These are phyloP conservation scores for Boletus eberwhitei DNA, from an alignment of 768 basidiomycete genomes.

Conservation along the genomic window DNA sequence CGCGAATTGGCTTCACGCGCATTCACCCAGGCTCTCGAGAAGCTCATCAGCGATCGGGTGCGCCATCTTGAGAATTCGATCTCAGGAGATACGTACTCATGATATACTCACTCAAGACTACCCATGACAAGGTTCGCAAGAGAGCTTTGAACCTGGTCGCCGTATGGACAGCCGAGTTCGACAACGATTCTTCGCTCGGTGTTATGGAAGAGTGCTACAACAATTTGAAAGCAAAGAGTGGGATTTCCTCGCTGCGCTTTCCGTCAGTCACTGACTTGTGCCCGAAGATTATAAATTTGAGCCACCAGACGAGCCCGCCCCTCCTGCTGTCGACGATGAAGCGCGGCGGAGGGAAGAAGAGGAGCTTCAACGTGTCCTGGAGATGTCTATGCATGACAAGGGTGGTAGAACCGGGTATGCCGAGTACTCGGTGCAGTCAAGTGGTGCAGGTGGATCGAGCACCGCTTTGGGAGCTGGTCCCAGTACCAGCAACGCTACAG, in stretches of 20 bases:
- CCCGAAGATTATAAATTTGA: slow-evolving; percentile 70
- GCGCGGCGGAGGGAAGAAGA: slow-evolving; percentile 85
- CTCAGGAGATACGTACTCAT: slow-evolving; percentile 9
- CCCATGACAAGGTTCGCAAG: slow-evolving; percentile 87
- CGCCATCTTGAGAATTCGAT: slow-evolving; percentile 17
- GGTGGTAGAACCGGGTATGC: slow-evolving; percentile 69
- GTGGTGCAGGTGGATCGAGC: slow-evolving; percentile 36
- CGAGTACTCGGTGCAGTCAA: slow-evolving; percentile 39
- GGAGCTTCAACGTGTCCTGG: slow-evolving; percentile 88
- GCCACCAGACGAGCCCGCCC: slow-evolving; percentile 55
- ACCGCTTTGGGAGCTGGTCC: slow-evolving; percentile 21
- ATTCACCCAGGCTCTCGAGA: slow-evolving; percentile 87
- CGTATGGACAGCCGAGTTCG: slow-evolving; percentile 83
- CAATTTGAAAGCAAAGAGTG: slow-evolving; percentile 79
- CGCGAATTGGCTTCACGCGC: slow-evolving; percentile 85
- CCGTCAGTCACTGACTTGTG: slow-evolving; percentile 10
- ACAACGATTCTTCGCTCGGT: slow-evolving; percentile 73
- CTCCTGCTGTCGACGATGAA: slow-evolving; percentile 73
- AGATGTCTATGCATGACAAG: slow-evolving; percentile 89
- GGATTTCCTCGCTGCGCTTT: slow-evolving; percentile 9
- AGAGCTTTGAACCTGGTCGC: slow-evolving; percentile 70
- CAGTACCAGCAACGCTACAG: slow-evolving; percentile 14
- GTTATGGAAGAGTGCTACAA: slow-evolving; percentile 91
- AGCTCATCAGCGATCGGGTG: slow-evolving; percentile 85
- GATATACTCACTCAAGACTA: slow-evolving; percentile 51